A percentile compares a stretch with the other conserved stretches of the same genome.
These are phyloP conservation scores for Calonectria pseudoreteaudii DNA, from an alignment of 2,329 filamentous ascomycete species.

Conservation along the genomic window DNA sequence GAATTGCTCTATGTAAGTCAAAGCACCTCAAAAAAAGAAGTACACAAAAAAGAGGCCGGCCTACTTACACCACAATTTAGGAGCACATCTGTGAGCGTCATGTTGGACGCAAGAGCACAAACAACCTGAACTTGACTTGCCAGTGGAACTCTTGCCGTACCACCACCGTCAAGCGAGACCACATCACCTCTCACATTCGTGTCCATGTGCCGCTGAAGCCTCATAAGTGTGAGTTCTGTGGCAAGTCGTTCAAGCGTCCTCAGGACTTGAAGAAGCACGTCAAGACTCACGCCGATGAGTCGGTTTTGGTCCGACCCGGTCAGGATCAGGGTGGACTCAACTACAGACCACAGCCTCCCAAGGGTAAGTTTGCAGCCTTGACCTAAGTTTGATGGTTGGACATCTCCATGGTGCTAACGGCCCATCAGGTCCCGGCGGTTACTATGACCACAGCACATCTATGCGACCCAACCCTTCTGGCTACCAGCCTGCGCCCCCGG, in stretches of 20 bases:
- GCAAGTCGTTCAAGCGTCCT: slow-evolving; percentile 98
- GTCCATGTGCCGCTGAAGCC: slow-evolving; percentile 99
- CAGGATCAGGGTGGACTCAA: slow-evolving; percentile 66
- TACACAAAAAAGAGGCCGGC: too few species aligned
- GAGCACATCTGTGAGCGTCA: slow-evolving; percentile 99
- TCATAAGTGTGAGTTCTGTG: slow-evolving; percentile 98
- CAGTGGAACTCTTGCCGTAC: slow-evolving; percentile 97
- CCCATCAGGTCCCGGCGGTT: slow-evolving; percentile 64
- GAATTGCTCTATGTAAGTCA: slow-evolving; percentile 71
- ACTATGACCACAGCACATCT: slow-evolving; percentile 74
- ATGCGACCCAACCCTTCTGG: slow-evolving; percentile 68
- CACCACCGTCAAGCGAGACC: slow-evolving; percentile 97
- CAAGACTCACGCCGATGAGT: slow-evolving; percentile 98
- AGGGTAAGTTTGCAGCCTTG: slow-evolving; percentile 59
- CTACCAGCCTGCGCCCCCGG: slow-evolving; percentile 65
- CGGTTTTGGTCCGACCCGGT: slow-evolving; percentile 71
- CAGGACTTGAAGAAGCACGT: slow-evolving; percentile 99
- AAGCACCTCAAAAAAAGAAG: neutral
- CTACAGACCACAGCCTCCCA: slow-evolving; percentile 65
- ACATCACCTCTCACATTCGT: slow-evolving; percentile 98
- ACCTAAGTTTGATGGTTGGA: slow-evolving; percentile 6
- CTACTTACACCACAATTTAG: slow-evolving; percentile 57
- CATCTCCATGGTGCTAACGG: slow-evolving; percentile 53
- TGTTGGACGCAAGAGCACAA: slow-evolving; percentile 98
- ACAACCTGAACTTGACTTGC: slow-evolving; percentile 97